Conservation (phyloP, 169 alveolate species). For the Plasmodium gaboni region DNA sequence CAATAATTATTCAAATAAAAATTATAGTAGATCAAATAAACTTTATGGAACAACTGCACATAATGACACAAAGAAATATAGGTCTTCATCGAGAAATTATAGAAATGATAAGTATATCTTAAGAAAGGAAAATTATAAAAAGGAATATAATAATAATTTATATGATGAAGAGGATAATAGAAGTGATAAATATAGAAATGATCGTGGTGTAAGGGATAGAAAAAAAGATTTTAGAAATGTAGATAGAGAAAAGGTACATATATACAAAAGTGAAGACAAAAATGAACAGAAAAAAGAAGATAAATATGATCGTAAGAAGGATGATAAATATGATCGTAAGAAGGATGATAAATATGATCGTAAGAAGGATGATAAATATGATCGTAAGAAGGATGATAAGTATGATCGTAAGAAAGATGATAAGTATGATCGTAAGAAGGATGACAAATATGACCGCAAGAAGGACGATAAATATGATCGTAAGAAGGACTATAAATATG, state of each 20-base stretch:
- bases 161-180: slow-evolving; percentile 1
- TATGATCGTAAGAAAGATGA: background rate
- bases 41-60: too few relatives aligned
- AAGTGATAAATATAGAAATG: background rate
- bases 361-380: too few relatives aligned
- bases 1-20: background rate
- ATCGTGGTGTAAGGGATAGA: background rate
- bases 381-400: background rate
- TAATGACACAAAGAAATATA: background rate
- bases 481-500: background rate
- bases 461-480: background rate
- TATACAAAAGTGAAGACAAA: background rate
- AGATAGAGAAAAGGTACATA: background rate
- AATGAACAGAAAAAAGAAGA: too few relatives aligned
- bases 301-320: too few relatives aligned
- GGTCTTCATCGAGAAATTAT: background rate
- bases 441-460: background rate
- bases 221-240: background rate
- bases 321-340: too few relatives aligned
- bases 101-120: background rate
- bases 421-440: background rate
- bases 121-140: background rate
- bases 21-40: background rate
- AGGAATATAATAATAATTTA: background rate
- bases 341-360: too few relatives aligned